Base-by-base conservation (phyloP, 2,329 filamentous ascomycete species). In the Fusarium ambrosium region DNA sequence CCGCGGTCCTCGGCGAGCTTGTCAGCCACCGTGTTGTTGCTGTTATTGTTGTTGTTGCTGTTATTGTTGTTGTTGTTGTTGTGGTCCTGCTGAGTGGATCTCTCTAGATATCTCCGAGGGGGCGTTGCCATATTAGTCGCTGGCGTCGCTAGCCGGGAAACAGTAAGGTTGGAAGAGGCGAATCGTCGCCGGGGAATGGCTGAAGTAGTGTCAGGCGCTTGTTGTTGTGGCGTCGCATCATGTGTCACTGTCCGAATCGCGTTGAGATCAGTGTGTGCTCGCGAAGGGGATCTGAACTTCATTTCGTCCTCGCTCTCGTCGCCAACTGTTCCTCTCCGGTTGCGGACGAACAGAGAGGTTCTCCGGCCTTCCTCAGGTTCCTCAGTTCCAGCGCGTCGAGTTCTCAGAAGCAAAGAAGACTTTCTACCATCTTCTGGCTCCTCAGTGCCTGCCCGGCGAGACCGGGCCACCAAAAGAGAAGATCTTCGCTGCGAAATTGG, bases 191-290 rank as follows among this genome's bases (percentile, higher is more conserved):
- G 86, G 7, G 89, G 88, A 18, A 91, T 81, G 14, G 77, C 77
- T n/a, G 77, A 79, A 10, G 74, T 68, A 16, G 61, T 68, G 6
- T 79, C 76, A 27, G 67, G 20, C 9, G 41, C 27, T 37, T 87
- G 80, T 13, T 67, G 61, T 24, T 77, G 77, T 18, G 74, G 62
- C 2, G 73, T 51, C 32, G 78, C 78, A 48, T 84, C 81, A 29
- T 78, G 77, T 16, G 77, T 68, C n/a, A 72, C 68, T 41, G 68
- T 66, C 48, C 81, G 75, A 83, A 86, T 70, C 72, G 81, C 78
- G 32, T 84, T 86, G 62, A 87, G 85, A 69, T 92, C 91, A 1
- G 90, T 92, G 39, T 85, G 82, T 5, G 90, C 89, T 27, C 91
- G 85, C 5, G 90, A 91, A 1, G 90, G 89, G 3, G 87, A 85